Conservation (phyloP, 78 protist genomes). For the Pelomyxa schiedti region DNA sequence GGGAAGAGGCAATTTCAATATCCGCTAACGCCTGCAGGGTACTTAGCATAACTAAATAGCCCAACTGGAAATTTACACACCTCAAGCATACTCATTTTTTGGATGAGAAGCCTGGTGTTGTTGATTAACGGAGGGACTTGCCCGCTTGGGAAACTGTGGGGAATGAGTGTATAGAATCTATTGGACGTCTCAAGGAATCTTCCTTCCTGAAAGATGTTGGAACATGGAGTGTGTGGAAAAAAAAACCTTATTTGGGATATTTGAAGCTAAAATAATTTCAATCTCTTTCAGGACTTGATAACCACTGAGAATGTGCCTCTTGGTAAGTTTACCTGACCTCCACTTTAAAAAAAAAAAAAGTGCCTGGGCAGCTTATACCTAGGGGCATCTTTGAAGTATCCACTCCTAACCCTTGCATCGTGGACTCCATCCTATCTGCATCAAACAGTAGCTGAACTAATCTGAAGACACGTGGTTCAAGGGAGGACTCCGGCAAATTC, state of each 20-base stretch:
- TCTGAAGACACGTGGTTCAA: background rate
- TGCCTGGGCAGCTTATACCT: too few species aligned
- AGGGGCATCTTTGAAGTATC: background rate
- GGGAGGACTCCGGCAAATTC: background rate
- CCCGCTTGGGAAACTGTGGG: slow-evolving; percentile 11
- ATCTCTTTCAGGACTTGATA: background rate
- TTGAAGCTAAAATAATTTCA: too few species aligned
- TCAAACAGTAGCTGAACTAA: background rate
- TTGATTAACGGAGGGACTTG: slow-evolving; percentile 16
- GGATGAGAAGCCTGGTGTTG: slow-evolving; percentile 15
- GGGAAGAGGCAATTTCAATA: slow-evolving; percentile 46
- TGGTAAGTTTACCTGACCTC: background rate
- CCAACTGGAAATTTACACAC: too few species aligned
- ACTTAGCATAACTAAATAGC: too few species aligned
- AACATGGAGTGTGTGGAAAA: too few species aligned
- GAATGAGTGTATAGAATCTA: slow-evolving; percentile 29
- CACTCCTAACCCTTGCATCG: background rate
- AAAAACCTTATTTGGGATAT: too few species aligned
- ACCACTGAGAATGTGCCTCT: background rate
- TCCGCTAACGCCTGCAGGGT: slow-evolving; percentile 51
- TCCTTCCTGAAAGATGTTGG: too few species aligned
- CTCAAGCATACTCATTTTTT: slow-evolving; percentile 48
- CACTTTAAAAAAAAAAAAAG: too few species aligned
- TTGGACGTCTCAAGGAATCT: slow-evolving; percentile 2
- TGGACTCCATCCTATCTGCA: background rate